Percentiles rank a stretch among this genome's conserved stretches.
These are phyloP conservation scores for Debaryomyces prosopidis DNA, from an alignment of 805 yeast species.

Conservation along the genomic window DNA sequence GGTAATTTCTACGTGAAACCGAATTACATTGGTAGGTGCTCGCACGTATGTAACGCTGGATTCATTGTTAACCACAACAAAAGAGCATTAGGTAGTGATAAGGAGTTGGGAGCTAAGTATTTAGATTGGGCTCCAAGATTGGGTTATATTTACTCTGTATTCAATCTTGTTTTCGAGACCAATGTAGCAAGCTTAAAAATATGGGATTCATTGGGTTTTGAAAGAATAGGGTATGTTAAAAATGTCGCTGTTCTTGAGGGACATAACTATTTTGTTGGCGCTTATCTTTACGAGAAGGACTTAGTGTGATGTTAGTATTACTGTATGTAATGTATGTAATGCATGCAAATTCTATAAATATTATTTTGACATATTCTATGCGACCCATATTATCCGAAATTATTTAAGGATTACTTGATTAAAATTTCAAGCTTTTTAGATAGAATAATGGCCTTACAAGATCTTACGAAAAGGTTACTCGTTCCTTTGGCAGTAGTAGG, in stretches of 20 bases:
- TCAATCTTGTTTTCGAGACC: conserved; percentile 82
- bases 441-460: too few species aligned
- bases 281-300: conserved; percentile 73
- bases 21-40: conserved; percentile 82
- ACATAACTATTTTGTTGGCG: conserved; percentile 63
- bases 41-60: conserved; percentile 88
- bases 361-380: too few species aligned
- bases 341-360: too few species aligned
- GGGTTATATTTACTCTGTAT: conserved; percentile 82
- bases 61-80: conserved; percentile 62
- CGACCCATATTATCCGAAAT: too few species aligned
- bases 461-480: too few species aligned
- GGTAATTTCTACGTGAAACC: conserved; percentile 87
- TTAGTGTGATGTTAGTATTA: conserved; percentile 19
- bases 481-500: too few species aligned
- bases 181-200: conserved; percentile 72
- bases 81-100: conserved; percentile 73
- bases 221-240: conserved; percentile 70
- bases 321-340: too few species aligned
- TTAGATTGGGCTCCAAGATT: conserved; percentile 71
- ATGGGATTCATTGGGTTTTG: conserved; percentile 86
- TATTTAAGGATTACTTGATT: too few species aligned
- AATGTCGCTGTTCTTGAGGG: conserved; percentile 77
- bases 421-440: too few species aligned
- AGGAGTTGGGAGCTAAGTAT: conserved; percentile 65